Conservation (phyloP, 441 rosid genomes). For the Gossypium davidsonii region DNA sequence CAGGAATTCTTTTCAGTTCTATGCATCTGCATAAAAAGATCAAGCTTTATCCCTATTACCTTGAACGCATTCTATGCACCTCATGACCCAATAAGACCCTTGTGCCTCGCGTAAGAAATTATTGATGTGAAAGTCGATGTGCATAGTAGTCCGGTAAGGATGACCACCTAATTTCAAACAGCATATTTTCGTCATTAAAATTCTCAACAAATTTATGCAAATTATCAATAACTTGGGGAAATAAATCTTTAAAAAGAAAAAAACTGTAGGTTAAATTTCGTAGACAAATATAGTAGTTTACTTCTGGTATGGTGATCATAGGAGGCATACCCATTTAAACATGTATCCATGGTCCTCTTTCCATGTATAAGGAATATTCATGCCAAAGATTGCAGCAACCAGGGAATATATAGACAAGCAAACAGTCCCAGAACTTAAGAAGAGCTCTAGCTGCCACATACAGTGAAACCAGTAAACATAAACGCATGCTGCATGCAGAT, state of each 20-base stretch:
- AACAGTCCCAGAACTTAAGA: constrained; percentile 46
- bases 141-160: constrained; percentile 24
- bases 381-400: constrained; percentile 47
- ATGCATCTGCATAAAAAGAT: neutral
- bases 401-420: constrained; percentile 41
- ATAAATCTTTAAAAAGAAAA: neutral
- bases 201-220: neutral
- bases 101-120: constrained; percentile 39
- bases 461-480: neutral
- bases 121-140: constrained; percentile 27
- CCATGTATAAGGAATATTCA: constrained; percentile 47
- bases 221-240: neutral
- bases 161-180: constrained; percentile 29
- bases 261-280: too few relatives aligned
- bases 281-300: neutral
- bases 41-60: neutral
- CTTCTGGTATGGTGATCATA: neutral
- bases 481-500: neutral
- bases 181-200: neutral
- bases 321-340: constrained; percentile 42
- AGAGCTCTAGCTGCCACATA: constrained; percentile 38
- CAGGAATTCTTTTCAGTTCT: neutral
- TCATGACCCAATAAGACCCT: constrained; percentile 46
- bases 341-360: constrained; percentile 30
- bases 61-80: neutral